Conservation (phyloP, 2,329 filamentous ascomycete species). For the Torrubiella hemipterigena region DNA sequence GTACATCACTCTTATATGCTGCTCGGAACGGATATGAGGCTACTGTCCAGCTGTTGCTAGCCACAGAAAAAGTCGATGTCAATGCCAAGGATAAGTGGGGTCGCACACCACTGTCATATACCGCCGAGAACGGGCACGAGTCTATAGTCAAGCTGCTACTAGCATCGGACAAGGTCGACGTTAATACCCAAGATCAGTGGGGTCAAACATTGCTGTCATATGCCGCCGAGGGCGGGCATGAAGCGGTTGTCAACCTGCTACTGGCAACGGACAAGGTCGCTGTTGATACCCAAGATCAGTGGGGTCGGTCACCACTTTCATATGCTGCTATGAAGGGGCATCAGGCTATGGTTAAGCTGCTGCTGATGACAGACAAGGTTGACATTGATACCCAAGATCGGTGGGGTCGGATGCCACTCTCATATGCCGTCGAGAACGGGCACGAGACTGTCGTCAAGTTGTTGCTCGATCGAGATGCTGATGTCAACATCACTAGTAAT, state of each 20-base stretch:
- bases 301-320: slow-evolving; percentile 1
- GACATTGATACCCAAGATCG: not conserved
- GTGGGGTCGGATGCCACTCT: slow-evolving; percentile 1
- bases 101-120: slow-evolving; percentile 2
- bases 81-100: not conserved
- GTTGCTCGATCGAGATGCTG: not conserved
- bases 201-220: not conserved
- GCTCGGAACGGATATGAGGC: not conserved
- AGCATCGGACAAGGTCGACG: not conserved
- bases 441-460: slow-evolving; percentile 1
- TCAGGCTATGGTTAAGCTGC: slow-evolving; percentile 2
- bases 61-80: not conserved
- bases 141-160: slow-evolving; percentile 1
- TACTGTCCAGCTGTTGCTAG: slow-evolving; percentile 3
- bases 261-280: slow-evolving; percentile 2
- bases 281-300: not conserved
- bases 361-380: not conserved
- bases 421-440: slow-evolving; percentile 1
- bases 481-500: not conserved
- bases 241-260: slow-evolving; percentile 2
- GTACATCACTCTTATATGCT: slow-evolving; percentile 1
- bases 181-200: not conserved
- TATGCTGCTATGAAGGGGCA: not conserved
- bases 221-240: not conserved
- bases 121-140: slow-evolving; percentile 1